Base-by-base conservation (phyloP, 2,329 filamentous ascomycete genomes). In the Lasiodiplodia citricola region DNA sequence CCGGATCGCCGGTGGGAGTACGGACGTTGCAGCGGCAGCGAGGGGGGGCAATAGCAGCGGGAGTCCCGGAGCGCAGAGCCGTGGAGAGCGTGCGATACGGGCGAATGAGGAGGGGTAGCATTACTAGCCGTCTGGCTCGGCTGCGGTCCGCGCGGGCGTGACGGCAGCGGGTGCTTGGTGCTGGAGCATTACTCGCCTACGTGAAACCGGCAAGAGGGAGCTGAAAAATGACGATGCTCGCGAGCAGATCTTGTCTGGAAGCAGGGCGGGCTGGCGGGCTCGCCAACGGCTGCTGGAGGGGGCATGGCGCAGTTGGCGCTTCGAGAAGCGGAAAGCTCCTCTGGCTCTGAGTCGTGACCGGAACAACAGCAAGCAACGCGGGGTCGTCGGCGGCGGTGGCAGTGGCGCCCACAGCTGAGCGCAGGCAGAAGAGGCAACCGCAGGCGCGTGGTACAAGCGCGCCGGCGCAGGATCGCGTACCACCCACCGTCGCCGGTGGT, bases 161-260 rank as follows among this genome's bases (percentile, higher is more conserved):
- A 51, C 55, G 55, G 55, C 55, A 58, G 37, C n/a, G 21, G n/a
- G 37, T 18, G 60, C 44, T 37, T 63, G 18, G 57, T 10, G 57
- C 35, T 25, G 35, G 56, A 57, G 25, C 47, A 62, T 62, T 62
- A 64, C 44, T 64, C 60, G 60, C 60, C 60, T 25, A 64, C 18
- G 10, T 64, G 60, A 64, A 64, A 64, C 60, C 60, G 28, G 47
- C 44, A 37, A 38, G 60, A 23, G 25, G 31, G n/a, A 52, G 60
- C 60, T 64, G 60, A 64, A 64, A 56, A 37, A 64, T 64, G 47
- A 64, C 60, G 60, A 64, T 64, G 21, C 60, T 64, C 58, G 60
- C n/a, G 38, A 16, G 58, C 41, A 44, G 60, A 64, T 64, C 60
- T 64, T 64, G 60, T 38, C 60, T 64, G 28, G 44, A 64, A 52